Conservation (phyloP, 306 rosid genomes). For the Quercus berberidifolia region DNA sequence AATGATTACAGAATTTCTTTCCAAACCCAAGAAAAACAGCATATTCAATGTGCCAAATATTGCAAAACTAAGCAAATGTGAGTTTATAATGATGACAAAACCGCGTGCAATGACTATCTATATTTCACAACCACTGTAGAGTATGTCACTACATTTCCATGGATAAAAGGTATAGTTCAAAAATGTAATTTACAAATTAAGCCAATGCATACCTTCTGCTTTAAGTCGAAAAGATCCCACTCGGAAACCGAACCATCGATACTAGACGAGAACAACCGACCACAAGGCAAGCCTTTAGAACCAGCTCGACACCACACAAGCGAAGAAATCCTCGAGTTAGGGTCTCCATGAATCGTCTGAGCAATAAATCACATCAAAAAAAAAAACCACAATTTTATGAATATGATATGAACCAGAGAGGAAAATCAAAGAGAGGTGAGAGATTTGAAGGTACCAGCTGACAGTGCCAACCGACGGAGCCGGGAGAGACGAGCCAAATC, state of each 20-base stretch:
- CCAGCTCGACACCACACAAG: slow-evolving; percentile 77
- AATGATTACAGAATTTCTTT: background rate
- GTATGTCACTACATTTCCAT: background rate
- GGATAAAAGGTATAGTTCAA: background rate
- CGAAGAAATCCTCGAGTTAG: slow-evolving; percentile 60
- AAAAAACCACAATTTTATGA: background rate
- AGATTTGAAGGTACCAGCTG: slow-evolving; percentile 55
- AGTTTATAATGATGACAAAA: too few species aligned
- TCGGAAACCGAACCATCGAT: slow-evolving; percentile 70
- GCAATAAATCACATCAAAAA: background rate
- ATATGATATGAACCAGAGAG: background rate
- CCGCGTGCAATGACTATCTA: background rate
- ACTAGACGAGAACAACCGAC: slow-evolving; percentile 80
- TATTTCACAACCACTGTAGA: background rate
- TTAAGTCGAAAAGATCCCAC: slow-evolving; percentile 83
- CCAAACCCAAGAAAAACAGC: background rate
- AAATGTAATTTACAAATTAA: background rate
- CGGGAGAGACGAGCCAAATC: slow-evolving; percentile 98
- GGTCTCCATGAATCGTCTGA: slow-evolving; percentile 81
- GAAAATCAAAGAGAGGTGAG: background rate
- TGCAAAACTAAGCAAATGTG: background rate
- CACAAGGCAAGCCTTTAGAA: slow-evolving; percentile 41
- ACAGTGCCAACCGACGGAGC: slow-evolving; percentile 95
- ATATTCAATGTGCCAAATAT: background rate
- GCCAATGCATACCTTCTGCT: slow-evolving; percentile 54